These are phyloP conservation scores for Drechslerella dactyloides DNA, from an alignment of 2,329 filamentous ascomycete species.

Conservation along the genomic window DNA sequence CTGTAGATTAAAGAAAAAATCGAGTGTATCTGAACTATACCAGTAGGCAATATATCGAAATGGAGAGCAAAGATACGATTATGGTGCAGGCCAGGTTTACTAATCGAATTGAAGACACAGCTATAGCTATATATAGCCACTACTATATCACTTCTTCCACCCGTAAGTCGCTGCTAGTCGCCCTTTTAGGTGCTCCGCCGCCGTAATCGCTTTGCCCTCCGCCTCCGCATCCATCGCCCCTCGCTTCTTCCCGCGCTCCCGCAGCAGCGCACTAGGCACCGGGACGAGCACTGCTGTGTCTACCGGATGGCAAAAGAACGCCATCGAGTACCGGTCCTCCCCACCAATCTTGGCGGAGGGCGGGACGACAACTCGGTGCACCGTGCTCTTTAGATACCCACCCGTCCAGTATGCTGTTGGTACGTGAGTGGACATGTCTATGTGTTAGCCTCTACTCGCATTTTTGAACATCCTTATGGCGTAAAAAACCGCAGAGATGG, in stretches of 20 bases:
- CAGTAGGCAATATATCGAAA: background rate
- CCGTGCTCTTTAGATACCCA: slow-evolving; percentile 81
- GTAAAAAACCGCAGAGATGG: background rate
- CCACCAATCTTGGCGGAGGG: slow-evolving; percentile 58
- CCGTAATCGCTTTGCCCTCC: slow-evolving; percentile 66
- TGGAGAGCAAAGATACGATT: no score
- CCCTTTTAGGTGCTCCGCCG: slow-evolving; percentile 69
- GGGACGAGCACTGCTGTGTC: slow-evolving; percentile 63
- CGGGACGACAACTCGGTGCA: slow-evolving; percentile 84
- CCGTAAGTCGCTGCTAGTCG: slow-evolving; percentile 67
- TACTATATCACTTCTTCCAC: slow-evolving; percentile 49
- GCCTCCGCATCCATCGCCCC: slow-evolving; percentile 57
- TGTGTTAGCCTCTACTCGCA: background rate
- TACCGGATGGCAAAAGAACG: slow-evolving; percentile 72
- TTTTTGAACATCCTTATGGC: background rate
- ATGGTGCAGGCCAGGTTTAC: no score
- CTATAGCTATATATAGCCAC: no score
- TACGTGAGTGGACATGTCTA: background rate
- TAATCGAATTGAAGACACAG: no score
- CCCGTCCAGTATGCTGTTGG: slow-evolving; percentile 82
- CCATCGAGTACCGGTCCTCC: slow-evolving; percentile 68
- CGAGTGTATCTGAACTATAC: background rate
- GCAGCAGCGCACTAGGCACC: slow-evolving; percentile 68
- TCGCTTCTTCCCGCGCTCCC: slow-evolving; percentile 56
- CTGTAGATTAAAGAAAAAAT: slow-evolving; percentile 5